Conservation (phyloP, 306 rosid genomes). For the Canavalia ensiformis region DNA sequence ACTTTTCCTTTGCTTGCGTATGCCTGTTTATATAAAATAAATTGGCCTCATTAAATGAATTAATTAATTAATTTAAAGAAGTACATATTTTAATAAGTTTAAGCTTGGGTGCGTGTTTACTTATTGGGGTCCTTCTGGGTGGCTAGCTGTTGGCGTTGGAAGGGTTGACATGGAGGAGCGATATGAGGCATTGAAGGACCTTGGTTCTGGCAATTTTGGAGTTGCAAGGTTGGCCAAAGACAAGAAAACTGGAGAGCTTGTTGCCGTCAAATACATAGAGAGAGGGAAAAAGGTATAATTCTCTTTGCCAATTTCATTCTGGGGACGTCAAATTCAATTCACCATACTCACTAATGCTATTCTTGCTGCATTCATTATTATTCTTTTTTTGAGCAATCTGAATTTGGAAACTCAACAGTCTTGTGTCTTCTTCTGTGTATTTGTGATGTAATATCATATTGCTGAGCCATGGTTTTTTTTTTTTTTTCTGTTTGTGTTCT, state of each 20-base stretch:
- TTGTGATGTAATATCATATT: constrained; percentile 7
- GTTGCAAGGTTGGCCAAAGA: constrained; percentile 95
- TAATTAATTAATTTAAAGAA: not conserved
- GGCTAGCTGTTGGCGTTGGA: constrained; percentile 16
- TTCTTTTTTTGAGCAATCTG: constrained; percentile 22
- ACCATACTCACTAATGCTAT: constrained; percentile 6
- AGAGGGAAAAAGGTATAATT: constrained; percentile 87
- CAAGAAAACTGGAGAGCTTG: constrained; percentile 84
- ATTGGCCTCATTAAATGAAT: constrained; percentile 17
- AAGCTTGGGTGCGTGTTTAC: not conserved
- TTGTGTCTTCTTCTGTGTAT: constrained; percentile 10
- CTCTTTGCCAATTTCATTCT: not conserved
- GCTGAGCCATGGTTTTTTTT: not conserved
- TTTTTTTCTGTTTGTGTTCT: not conserved
- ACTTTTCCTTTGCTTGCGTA: constrained; percentile 44
- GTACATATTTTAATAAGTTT: not conserved
- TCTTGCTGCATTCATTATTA: not conserved
- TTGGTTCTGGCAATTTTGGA: constrained; percentile 96
- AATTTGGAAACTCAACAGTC: constrained; percentile 7
- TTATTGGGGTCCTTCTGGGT: constrained; percentile 29
- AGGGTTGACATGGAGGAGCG: constrained; percentile 81
- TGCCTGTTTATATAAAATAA: constrained; percentile 24
- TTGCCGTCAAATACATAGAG: constrained; percentile 96
- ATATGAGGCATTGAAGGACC: constrained; percentile 90
- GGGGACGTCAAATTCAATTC: not conserved